Base-by-base conservation (phyloP, 2,329 filamentous ascomycete genomes). In the Calonectria ilicicola region DNA sequence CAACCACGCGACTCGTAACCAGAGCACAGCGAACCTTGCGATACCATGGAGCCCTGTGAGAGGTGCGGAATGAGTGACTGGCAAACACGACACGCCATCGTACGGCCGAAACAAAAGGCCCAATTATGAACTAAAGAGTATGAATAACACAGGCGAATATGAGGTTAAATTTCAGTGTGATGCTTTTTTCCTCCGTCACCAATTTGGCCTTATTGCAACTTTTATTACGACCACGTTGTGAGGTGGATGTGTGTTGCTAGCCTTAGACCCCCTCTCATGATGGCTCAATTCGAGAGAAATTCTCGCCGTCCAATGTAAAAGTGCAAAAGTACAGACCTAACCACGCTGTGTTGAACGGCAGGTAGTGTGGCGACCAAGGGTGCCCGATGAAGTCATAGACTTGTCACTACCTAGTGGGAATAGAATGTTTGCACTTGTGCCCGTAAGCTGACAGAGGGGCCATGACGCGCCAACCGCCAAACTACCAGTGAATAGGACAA, bases 371-470 rank as follows among this genome's bases (percentile, higher is more conserved):
- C 42, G 15, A 23, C 21, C n/a, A 23, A 17, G 26, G n/a, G n/a
- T 69, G 58, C n/a, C 27, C 26, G 58, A 69, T 56, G 67, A 65
- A 69, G 67, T 69, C 67, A 69, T 69, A 38, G 21, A 44, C 6
- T 15, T 26, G 19, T 27, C 21, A 27, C n/a, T 7, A 47, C 29
- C n/a, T 12, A 5, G 42, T 17, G 66, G 44, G 53, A 63, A 63
- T 42, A 63, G 19, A 32, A 21, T 23, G 8, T 40, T n/a, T n/a
- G 29, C 27, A 67, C 40, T 62, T 29, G 40, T 26, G 38, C 7
- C 53, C 40, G 58, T 63, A 44, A 63, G 40, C 38, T 42, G 58
- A 63, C 38, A 21, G 53, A 49, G n/a, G 21, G 29, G 21, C 64
- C 64, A 63, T 29, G 58, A 44, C 38, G 58, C 23, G 35, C 42